Percentiles rank a stretch among this genome's conserved stretches.
phyloP scores from a whole-genome alignment of 805 yeast genomes.

The Pichia rugopelliculosa region DNA sequence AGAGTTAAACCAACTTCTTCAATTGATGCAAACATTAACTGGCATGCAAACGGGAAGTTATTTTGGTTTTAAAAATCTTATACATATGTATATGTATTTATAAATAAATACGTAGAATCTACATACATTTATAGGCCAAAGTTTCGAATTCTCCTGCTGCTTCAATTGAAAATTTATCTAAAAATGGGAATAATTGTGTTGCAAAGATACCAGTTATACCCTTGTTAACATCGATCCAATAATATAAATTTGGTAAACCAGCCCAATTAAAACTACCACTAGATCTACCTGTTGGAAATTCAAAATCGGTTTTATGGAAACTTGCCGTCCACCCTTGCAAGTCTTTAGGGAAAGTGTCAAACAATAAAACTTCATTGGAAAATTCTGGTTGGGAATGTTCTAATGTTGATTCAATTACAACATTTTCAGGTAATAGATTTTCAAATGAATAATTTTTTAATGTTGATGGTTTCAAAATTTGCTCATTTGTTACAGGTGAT shows the following conservation, averaged over 20 bases:
- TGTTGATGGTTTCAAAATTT: constrained; percentile 6
- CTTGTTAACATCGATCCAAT: constrained; percentile 5
- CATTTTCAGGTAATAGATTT: constrained; percentile 4
- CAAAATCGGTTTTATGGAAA: constrained; percentile 2
- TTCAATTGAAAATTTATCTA: background rate
- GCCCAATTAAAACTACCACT: constrained; percentile 1
- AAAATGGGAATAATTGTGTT: constrained; percentile 7
- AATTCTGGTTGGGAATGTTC: constrained; percentile 3
- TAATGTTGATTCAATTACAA: constrained; percentile 1
- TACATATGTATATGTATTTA: too few relatives aligned
- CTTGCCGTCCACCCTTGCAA: constrained; percentile 7
- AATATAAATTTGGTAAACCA: constrained; percentile 7
- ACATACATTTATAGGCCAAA: background rate
- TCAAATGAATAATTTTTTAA: constrained; percentile 1
- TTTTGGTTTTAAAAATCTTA: background rate
- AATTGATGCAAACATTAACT: background rate
- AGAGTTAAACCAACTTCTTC: background rate
- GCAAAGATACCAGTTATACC: constrained; percentile 7
- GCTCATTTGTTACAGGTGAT: background rate
- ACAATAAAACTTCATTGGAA: background rate
- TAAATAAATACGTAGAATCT: too few relatives aligned
- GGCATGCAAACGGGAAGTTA: background rate
- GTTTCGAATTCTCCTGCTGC: constrained; percentile 2
- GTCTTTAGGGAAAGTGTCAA: constrained; percentile 1
- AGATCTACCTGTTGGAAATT: constrained; percentile 7